Base-by-base conservation (phyloP, 495 filamentous ascomycete genomes). In the Usnea hakonensis region DNA sequence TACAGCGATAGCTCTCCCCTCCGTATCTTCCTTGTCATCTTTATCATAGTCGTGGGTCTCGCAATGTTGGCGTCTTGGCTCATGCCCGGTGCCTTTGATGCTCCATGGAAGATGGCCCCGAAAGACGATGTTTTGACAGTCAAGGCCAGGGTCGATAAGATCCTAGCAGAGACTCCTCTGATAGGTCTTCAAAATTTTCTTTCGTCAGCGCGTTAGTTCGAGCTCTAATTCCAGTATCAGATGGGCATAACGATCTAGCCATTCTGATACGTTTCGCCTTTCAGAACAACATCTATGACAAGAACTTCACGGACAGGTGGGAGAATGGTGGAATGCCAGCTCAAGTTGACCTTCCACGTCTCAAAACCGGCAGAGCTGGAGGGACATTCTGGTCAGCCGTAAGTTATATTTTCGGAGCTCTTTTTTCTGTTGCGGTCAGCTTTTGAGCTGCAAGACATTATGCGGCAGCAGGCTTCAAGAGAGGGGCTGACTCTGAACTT, bases 221-320 rank as follows among this genome's bases (percentile, higher is more conserved):
- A n/a, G 41, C 28, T 50, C 64, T 68, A 63, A 74, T 36, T 30
- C 3, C 7, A 37, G 58, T 28, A 23, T 26, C 65, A 95, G 93
- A 97, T 74, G 92, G 93, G 3, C 94, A 98, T 71, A 87, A 96
- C 78, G 94, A 98, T 69, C 76, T 97, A 26, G 83, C 91, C 14
- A 86, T 91, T 64, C 65, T 86, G 26, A 78, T 97, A 64, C 81
- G 90, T 40, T 74, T 66, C n/a, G 19, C 74, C 5, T 91, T 84
- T 69, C 74, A 85, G 21, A 96, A 96, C 71, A 83, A 87, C 60
- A 92, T 98, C 70, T 88, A 95, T 71, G 70, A 78, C 60, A 68
- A 78, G 10, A 84, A 87, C 46, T 97, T 97, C 74, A 87, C 81
- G 13, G 73, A 81, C 7, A 78, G 80, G 21, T 90, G 92, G 65